Evolutionary conservation across 1,139 yeast genomes (phyloP).

Genomic region (Pichia sp.): DNA sequence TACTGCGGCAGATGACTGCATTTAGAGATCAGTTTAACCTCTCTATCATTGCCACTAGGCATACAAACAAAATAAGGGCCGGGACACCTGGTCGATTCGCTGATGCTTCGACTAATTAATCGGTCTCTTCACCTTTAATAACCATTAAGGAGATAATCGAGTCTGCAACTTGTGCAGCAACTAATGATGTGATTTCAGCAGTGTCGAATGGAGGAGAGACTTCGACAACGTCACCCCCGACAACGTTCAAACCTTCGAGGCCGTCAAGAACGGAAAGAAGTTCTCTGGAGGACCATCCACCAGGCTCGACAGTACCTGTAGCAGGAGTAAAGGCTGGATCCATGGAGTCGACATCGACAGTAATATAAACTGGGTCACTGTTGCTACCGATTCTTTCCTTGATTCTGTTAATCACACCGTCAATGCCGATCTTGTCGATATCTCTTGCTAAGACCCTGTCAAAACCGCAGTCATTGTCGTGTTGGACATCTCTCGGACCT

Average conservation of each 20-base stretch:
- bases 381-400: constrained; percentile 45
- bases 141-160: constrained; percentile 40
- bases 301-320: constrained; percentile 80
- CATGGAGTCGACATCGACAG: constrained; percentile 75
- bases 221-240: constrained; percentile 59
- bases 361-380: constrained; percentile 62
- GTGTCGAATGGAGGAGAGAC: constrained; percentile 54
- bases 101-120: background rate
- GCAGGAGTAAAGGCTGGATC: constrained; percentile 82
- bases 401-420: constrained; percentile 48
- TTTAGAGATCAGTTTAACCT: background rate
- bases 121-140: constrained; percentile 15
- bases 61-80: background rate
- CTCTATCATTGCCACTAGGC: background rate
- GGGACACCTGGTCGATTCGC: background rate
- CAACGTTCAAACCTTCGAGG: constrained; percentile 37
- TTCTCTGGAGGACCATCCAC: constrained; percentile 76
- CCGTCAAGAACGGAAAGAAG: constrained; percentile 57
- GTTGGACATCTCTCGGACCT: constrained; percentile 53
- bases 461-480: constrained; percentile 45
- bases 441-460: constrained; percentile 37
- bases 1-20: background rate
- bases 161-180: constrained; percentile 43
- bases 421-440: constrained; percentile 60
- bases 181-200: constrained; percentile 49